Evolutionary conservation across 2,329 filamentous ascomycete genomes (phyloP).

Genomic region (Colletotrichum siamense): DNA sequence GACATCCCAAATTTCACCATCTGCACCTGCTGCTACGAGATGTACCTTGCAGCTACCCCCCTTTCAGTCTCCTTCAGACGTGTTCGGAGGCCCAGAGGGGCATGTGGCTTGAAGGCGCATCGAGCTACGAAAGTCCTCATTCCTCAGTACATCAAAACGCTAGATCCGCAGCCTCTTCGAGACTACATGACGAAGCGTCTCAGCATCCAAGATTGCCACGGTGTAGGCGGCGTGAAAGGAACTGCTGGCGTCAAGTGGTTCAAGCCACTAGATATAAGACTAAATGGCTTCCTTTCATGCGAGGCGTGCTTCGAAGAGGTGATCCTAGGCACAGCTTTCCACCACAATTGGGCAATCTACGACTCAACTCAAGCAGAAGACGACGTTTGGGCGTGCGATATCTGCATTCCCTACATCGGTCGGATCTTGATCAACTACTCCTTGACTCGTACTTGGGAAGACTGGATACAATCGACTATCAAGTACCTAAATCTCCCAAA

Average conservation of each 20-base stretch:
- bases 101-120: conserved; percentile 35
- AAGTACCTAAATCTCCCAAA: conserved; percentile 28
- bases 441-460: conserved; percentile 29
- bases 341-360: conserved; percentile 4
- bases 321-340: conserved; percentile 7
- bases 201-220: conserved; percentile 33
- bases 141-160: conserved; percentile 31
- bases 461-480: conserved; percentile 28
- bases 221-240: conserved; percentile 16
- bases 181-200: conserved; percentile 33
- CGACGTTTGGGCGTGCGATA: conserved; percentile 38
- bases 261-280: not conserved
- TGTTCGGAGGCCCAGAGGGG: conserved; percentile 24
- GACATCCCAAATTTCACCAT: conserved; percentile 36
- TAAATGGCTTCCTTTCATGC: conserved; percentile 14
- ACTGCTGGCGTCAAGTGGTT: conserved; percentile 35
- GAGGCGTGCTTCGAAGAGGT: conserved; percentile 22
- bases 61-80: conserved; percentile 35
- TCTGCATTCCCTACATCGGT: conserved; percentile 30
- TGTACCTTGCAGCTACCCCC: conserved; percentile 36
- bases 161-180: conserved; percentile 28
- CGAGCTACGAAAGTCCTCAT: conserved; percentile 40
- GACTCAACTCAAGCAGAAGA: conserved; percentile 25
- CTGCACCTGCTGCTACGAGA: conserved; percentile 47
- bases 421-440: conserved; percentile 21